Evolutionary conservation across 1,284 basidiomycete species (phyloP).

Genomic region (Marasmius fiardii): DNA sequence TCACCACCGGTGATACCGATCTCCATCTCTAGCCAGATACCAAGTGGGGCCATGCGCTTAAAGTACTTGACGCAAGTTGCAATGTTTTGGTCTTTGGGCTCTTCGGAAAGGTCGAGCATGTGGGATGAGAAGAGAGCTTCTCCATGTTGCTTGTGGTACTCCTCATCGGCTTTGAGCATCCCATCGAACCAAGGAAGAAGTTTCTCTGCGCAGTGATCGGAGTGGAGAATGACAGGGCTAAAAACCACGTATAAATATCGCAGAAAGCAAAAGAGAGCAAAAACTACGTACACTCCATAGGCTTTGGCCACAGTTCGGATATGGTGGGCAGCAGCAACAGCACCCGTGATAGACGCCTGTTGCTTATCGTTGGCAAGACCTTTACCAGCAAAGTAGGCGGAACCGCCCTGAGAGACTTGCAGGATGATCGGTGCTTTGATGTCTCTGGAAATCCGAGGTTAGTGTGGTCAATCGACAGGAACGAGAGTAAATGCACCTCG

Average conservation of each 20-base stretch:
- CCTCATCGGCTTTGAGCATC: slow-evolving; percentile 97
- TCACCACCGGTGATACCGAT: slow-evolving; percentile 99
- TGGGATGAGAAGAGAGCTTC: slow-evolving; percentile 98
- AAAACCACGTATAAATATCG: not conserved
- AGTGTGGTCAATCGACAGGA: too few species aligned
- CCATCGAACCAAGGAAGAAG: slow-evolving; percentile 99
- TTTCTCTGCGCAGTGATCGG: slow-evolving; percentile 99
- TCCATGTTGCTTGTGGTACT: slow-evolving; percentile 86
- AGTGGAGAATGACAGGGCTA: slow-evolving; percentile 96
- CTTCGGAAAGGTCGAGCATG: slow-evolving; percentile 99
- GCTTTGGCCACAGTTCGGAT: slow-evolving; percentile 85
- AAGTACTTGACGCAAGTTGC: slow-evolving; percentile 94
- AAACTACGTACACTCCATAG: slow-evolving; percentile 79
- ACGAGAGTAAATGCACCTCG: slow-evolving; percentile 48
- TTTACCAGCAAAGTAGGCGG: slow-evolving; percentile 97
- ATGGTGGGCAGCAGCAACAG: slow-evolving; percentile 91
- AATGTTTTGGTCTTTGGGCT: slow-evolving; percentile 98
- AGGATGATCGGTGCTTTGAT: slow-evolving; percentile 98
- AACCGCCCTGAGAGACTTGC: slow-evolving; percentile 96
- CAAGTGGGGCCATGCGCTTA: slow-evolving; percentile 89
- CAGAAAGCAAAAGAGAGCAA: slow-evolving; percentile 5
- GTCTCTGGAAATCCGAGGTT: slow-evolving; percentile 32
- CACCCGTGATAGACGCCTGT: slow-evolving; percentile 93
- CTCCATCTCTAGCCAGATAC: slow-evolving; percentile 99
- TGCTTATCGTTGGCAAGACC: slow-evolving; percentile 94